Conservation (phyloP, 2,329 filamentous ascomycete genomes). For the Elsinoe arachidis region DNA sequence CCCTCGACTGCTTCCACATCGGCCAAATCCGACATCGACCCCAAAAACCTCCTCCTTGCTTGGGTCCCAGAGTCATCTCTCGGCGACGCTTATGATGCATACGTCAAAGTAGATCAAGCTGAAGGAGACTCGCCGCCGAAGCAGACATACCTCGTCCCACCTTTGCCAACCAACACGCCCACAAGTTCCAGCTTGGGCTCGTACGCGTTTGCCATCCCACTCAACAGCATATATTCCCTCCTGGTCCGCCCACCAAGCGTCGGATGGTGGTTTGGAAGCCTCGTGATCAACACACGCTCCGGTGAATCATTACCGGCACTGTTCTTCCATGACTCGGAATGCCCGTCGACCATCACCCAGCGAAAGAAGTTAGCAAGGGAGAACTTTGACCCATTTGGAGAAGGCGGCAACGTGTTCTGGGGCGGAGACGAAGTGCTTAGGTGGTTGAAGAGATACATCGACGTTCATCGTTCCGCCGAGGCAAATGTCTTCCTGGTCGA, state of each 20-base stretch:
- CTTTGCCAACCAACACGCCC: slow-evolving; percentile 74
- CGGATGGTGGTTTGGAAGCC: slow-evolving; percentile 96
- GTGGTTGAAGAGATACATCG: slow-evolving; percentile 79
- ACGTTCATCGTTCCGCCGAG: slow-evolving; percentile 75
- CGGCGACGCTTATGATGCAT: slow-evolving; percentile 76
- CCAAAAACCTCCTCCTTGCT: slow-evolving; percentile 62
- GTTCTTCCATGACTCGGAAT: slow-evolving; percentile 97
- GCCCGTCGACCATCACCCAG: slow-evolving; percentile 87
- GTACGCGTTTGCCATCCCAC: slow-evolving; percentile 85
- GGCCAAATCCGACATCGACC: slow-evolving; percentile 35
- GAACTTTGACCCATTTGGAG: slow-evolving; percentile 72
- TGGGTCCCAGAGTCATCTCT: slow-evolving; percentile 89
- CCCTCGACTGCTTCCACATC: slow-evolving; percentile 26
- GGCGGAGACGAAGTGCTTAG: slow-evolving; percentile 89
- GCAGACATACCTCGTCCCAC: slow-evolving; percentile 83
- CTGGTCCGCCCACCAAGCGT: slow-evolving; percentile 83
- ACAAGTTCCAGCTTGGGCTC: slow-evolving; percentile 54
- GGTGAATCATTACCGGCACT: slow-evolving; percentile 92
- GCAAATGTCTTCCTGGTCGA: slow-evolving; percentile 87
- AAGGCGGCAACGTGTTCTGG: slow-evolving; percentile 86
- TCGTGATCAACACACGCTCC: slow-evolving; percentile 83
- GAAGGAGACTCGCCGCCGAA: slow-evolving; percentile 72
- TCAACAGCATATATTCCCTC: slow-evolving; percentile 83
- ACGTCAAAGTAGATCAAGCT: slow-evolving; percentile 88
- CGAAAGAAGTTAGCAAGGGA: slow-evolving; percentile 78